Conservation (phyloP, 1,284 basidiomycete species). For the Ceratobasidium sp. region DNA sequence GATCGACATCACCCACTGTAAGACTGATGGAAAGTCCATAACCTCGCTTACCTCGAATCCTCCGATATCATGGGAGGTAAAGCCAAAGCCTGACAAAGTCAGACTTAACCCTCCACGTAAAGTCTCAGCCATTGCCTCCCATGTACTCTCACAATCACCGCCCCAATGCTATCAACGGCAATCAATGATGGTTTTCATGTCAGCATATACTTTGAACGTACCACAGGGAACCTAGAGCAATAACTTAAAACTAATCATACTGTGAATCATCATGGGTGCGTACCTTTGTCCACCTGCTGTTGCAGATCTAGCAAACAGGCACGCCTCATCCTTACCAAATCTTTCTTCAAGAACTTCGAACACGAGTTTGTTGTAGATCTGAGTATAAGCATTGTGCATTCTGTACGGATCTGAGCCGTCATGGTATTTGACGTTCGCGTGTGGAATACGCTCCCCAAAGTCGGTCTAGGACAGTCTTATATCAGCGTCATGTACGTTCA, state of each 20-base stretch:
- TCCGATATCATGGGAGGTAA: conserved; percentile 78
- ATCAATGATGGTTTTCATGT: conserved; percentile 46
- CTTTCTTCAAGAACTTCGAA: conserved; percentile 68
- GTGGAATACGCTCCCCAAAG: conserved; percentile 72
- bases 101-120: conserved; percentile 73
- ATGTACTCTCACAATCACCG: conserved; percentile 80
- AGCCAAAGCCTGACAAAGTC: conserved; percentile 74
- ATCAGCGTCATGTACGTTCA: background rate
- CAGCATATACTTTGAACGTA: conserved; percentile 43
- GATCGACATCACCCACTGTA: background rate
- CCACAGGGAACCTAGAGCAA: conserved; percentile 56
- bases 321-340: conserved; percentile 71
- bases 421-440: conserved; percentile 68
- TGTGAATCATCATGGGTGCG: background rate
- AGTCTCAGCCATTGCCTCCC: conserved; percentile 80
- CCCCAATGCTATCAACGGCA: conserved; percentile 70
- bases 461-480: conserved; percentile 62
- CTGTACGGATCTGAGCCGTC: conserved; percentile 75
- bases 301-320: conserved; percentile 74
- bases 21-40: background rate
- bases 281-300: conserved; percentile 75
- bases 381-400: conserved; percentile 71
- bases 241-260: background rate
- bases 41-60: conserved; percentile 65
- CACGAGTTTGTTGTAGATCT: conserved; percentile 75